Conservation (phyloP, 768 basidiomycete genomes). For the Mycena chlorophos region DNA sequence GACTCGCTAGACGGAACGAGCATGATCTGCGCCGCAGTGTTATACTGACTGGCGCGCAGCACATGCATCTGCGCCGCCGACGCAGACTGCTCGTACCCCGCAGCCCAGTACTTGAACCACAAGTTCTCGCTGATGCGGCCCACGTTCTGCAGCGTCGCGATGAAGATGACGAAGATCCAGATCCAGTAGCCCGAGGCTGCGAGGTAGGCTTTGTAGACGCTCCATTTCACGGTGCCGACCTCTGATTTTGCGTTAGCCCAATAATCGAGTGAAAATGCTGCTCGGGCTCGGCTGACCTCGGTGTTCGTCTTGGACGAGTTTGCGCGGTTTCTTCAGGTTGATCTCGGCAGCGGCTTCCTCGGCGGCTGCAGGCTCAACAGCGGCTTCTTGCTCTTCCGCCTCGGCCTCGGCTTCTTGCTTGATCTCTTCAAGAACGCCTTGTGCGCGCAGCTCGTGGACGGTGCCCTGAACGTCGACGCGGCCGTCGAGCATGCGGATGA, state of each 20-base stretch:
- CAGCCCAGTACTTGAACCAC: slow-evolving; percentile 57
- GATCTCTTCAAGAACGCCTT: slow-evolving; percentile 64
- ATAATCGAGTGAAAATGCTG: background rate
- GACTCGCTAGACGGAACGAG: slow-evolving; percentile 27
- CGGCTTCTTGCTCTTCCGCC: slow-evolving; percentile 47
- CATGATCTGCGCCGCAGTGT: slow-evolving; percentile 12
- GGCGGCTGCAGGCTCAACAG: slow-evolving; percentile 23
- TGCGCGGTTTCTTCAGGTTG: slow-evolving; percentile 62
- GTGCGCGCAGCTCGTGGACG: slow-evolving; percentile 59
- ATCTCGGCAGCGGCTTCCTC: slow-evolving; percentile 28
- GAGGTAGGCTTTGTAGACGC: slow-evolving; percentile 65
- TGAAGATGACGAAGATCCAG: slow-evolving; percentile 51
- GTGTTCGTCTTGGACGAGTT: slow-evolving; percentile 81
- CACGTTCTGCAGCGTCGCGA: slow-evolving; percentile 29
- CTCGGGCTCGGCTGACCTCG: slow-evolving; percentile 52
- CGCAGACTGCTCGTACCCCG: slow-evolving; percentile 25
- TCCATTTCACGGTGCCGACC: slow-evolving; percentile 73
- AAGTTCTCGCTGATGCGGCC: slow-evolving; percentile 60
- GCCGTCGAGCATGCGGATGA: slow-evolving; percentile 80
- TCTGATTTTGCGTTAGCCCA: too few relatives aligned
- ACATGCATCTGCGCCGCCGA: slow-evolving; percentile 9
- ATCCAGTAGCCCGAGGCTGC: slow-evolving; percentile 78
- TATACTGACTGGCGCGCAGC: background rate
- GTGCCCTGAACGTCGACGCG: slow-evolving; percentile 76
- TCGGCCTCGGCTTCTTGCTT: slow-evolving; percentile 51